Percentiles rank a stretch among this genome's conserved stretches.
These are phyloP conservation scores for Cicer yamashitae DNA, from an alignment of 306 rosid species.

Conservation along the genomic window DNA sequence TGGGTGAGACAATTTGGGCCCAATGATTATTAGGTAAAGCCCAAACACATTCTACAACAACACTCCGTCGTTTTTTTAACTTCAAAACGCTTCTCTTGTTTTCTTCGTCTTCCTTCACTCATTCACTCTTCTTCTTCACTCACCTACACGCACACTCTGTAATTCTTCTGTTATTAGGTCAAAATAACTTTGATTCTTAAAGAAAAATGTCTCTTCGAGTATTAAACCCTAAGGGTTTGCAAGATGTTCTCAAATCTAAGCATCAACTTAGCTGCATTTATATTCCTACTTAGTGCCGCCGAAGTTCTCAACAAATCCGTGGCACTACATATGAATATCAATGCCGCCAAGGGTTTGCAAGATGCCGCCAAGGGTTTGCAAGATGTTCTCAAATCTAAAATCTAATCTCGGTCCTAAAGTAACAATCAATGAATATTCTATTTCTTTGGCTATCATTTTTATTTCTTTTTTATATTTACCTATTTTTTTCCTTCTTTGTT, in stretches of 20 bases:
- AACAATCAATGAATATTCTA: constrained; percentile 56
- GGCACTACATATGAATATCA: constrained; percentile 96
- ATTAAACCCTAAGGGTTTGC: constrained; percentile 91
- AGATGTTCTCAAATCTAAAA: constrained; percentile 93
- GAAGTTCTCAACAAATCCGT: constrained; percentile 98
- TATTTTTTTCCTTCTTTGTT: neutral
- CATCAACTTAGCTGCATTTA: too few species aligned
- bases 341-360: too few species aligned
- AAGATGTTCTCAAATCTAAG: constrained; percentile 91
- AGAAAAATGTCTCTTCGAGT: constrained; percentile 75
- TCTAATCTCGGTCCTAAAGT: constrained; percentile 96
- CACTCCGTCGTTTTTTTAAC: too few species aligned
- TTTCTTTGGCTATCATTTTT: neutral
- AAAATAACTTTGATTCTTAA: neutral
- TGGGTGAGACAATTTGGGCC: too few species aligned
- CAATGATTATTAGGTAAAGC: too few species aligned
- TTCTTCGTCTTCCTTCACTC: neutral
- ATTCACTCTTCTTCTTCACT: neutral
- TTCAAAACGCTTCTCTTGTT: too few species aligned
- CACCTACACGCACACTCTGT: neutral
- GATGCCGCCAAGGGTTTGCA: constrained; percentile 97
- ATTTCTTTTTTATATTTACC: neutral
- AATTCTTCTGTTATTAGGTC: neutral
- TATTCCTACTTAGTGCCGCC: constrained; percentile 67
- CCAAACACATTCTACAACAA: too few species aligned